Percentiles rank a stretch among this genome's conserved stretches.
Evolutionary conservation across 768 basidiomycete genomes (phyloP).

Genomic region (Ephemerocybe angulata): DNA sequence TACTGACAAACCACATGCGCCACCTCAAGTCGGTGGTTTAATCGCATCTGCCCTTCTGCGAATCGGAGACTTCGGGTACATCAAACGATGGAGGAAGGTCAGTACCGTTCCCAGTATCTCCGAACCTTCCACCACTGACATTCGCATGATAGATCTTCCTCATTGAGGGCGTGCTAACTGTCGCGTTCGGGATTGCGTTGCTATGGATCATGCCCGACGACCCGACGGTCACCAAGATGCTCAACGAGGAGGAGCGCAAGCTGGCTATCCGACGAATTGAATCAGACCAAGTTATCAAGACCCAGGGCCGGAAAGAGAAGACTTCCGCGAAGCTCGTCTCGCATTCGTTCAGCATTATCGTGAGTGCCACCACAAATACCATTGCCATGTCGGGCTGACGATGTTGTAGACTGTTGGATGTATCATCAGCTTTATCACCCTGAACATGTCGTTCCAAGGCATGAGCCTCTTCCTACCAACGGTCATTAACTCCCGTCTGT

Average conservation of each 20-base stretch:
- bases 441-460: constrained; percentile 42
- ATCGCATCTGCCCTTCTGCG: constrained; percentile 34
- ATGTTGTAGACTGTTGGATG: constrained; percentile 26
- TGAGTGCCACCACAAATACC: constrained; percentile 8
- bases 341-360: constrained; percentile 22
- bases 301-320: constrained; percentile 11
- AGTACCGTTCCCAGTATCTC: background rate
- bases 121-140: background rate
- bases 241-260: constrained; percentile 25
- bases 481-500: constrained; percentile 34
- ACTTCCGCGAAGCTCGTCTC: background rate
- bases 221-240: constrained; percentile 23
- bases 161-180: constrained; percentile 35
- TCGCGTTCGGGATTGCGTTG: constrained; percentile 21
- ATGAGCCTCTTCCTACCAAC: constrained; percentile 35
- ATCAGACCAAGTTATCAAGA: constrained; percentile 22
- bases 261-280: constrained; percentile 28
- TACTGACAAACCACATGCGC: background rate
- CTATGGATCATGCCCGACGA: constrained; percentile 26
- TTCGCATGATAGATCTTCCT: constrained; percentile 39
- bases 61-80: constrained; percentile 25
- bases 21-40: constrained; percentile 32
- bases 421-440: constrained; percentile 27
- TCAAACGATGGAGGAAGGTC: constrained; percentile 32
- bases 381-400: background rate